A percentile compares a stretch with the other conserved stretches of the same genome.
These are phyloP conservation scores for Fusarium incarnatum DNA, from an alignment of 2,329 filamentous ascomycete genomes.

Conservation along the genomic window DNA sequence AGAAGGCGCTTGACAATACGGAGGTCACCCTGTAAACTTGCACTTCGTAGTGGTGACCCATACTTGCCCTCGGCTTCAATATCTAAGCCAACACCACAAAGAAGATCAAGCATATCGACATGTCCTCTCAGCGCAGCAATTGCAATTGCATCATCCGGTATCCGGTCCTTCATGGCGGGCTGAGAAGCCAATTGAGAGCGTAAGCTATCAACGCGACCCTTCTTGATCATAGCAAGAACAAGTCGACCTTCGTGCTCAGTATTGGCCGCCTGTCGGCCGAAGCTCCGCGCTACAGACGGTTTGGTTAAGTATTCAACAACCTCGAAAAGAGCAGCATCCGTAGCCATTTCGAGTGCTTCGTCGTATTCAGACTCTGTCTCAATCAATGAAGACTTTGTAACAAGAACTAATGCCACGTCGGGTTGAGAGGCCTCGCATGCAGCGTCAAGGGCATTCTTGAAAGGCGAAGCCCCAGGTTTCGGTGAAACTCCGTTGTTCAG, in stretches of 20 bases:
- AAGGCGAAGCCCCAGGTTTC: background rate
- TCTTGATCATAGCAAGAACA: background rate
- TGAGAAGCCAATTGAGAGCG: background rate
- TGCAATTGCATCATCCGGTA: constrained; percentile 13
- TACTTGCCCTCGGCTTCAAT: constrained; percentile 20
- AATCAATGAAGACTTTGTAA: background rate
- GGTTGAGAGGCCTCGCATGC: background rate
- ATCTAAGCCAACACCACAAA: background rate
- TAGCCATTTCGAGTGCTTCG: no score
- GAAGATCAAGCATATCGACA: background rate
- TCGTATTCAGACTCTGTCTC: background rate
- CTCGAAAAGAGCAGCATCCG: background rate
- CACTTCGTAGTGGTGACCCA: constrained; percentile 11
- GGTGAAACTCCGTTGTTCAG: background rate
- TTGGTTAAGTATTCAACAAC: background rate
- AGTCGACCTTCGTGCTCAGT: no score
- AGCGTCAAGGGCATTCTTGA: background rate
- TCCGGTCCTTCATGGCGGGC: accelerated
- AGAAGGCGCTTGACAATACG: background rate
- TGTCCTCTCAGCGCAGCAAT: background rate
- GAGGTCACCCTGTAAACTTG: background rate
- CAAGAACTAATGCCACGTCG: background rate
- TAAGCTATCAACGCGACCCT: background rate
- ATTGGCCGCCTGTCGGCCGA: background rate
- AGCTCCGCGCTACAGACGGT: background rate